phyloP scores from a whole-genome alignment of 1,284 basidiomycete species.

The Trichosporon sp. region DNA sequence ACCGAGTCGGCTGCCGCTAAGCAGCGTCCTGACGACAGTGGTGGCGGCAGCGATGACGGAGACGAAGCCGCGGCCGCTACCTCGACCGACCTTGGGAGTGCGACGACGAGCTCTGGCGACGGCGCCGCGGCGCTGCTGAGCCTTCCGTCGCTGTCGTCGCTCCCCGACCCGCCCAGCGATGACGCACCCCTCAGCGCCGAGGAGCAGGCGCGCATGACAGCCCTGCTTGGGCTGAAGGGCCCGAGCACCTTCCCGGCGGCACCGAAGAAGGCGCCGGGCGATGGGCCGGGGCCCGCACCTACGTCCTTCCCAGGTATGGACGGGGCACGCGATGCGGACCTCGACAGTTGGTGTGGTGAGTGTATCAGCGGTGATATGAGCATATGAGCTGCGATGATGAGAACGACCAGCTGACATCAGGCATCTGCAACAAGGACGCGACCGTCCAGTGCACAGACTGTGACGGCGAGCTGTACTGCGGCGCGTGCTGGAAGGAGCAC shows the following conservation, averaged over 20 bases:
- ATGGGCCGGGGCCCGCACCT: conserved; percentile 27
- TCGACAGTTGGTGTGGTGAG: conserved; percentile 55
- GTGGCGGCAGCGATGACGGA: neutral
- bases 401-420: conserved; percentile 32
- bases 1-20: conserved; percentile 6
- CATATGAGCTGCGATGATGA: too few relatives aligned
- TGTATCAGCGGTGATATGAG: conserved; percentile 10
- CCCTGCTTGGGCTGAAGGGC: conserved; percentile 40
- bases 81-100: neutral
- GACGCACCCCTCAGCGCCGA: conserved; percentile 34
- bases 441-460: conserved; percentile 48
- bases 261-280: conserved; percentile 22
- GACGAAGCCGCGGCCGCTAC: conserved; percentile 7
- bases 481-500: conserved; percentile 46
- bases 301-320: conserved; percentile 47
- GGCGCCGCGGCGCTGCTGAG: conserved; percentile 1
- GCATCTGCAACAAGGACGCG: conserved; percentile 54
- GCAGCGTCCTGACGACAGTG: neutral
- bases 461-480: conserved; percentile 52
- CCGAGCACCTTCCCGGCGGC: conserved; percentile 34
- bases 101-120: neutral
- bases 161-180: conserved; percentile 23
- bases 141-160: conserved; percentile 18
- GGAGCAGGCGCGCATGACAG: conserved; percentile 34
- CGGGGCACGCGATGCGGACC: conserved; percentile 44